Base-by-base conservation (phyloP, 129 eudicot genomes). In the Cynara cardunculus region DNA sequence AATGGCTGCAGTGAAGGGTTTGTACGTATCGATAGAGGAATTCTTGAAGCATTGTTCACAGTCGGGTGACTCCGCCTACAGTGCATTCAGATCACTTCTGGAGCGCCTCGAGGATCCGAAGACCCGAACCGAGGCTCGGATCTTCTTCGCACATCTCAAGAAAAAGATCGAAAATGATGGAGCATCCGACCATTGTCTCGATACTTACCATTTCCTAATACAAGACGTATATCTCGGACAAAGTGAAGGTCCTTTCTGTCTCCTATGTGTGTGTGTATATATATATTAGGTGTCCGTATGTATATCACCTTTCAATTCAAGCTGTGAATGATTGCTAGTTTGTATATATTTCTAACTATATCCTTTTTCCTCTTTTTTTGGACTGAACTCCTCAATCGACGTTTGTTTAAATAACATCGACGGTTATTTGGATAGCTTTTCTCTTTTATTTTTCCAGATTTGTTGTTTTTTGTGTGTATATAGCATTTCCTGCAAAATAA, bases 31-130 rank as follows among this genome's bases (percentile, higher is more conserved):
- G 37, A 76, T 89, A 37, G 96, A 94, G 12, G 94, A 90, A 66
- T 94, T 94, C 69, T 68, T 94, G 82, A 82, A 85, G 72, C 84
- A 84, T 81, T 95, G 99, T 59, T 13, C 86, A 65, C 83, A 87
- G 71, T 95, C 99, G 25, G 96, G 99, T 24, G 99, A 95, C 74
- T 81, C 94, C 11, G 99, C 99, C 25, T 95, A 95, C 90, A 74
- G 80, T 69, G 94, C 87, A n/a, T 83, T 95, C 82, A 71, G 99
- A 90, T 95, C 96, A 79, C 81, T 95, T 14, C 87, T 95, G 65
- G 96, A 95, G 84, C 90, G 92, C 16, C 96, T 95, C 32, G 99
- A 95, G 80, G 80, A 92, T 61, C 99, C 96, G 76, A 72, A 31
- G 0, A 95, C 99, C 72, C 91, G 99, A 28, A 78, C 75, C 68